Evolutionary conservation across 192 early-diverging fungal genomes (phyloP), one percentile per base, ranked within the genome.

Genomic region (Radiomyces spectabilis): DNA sequence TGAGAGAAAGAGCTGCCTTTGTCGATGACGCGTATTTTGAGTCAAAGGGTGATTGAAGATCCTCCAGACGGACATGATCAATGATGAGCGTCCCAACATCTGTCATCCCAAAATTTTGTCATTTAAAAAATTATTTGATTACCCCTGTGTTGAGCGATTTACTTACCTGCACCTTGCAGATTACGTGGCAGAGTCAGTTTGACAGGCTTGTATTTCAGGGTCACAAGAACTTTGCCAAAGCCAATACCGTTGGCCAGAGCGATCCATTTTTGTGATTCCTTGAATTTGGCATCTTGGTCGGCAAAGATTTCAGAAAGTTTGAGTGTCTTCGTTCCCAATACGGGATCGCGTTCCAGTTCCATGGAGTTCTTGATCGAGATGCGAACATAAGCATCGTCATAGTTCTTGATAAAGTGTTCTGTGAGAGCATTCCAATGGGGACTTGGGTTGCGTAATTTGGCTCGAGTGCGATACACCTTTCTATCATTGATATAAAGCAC

Each of bases 361-460:
- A 63, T 33, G n/a, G 37, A 30, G 25, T 55, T 55, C 30, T 56
- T 63, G 6, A 63, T 41, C 0, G 53, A 51, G 31, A 63, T 18
- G n/a, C 53, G 37, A 21, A 63, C 39, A 22, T 15, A 51, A 2
- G 61, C 33, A 5, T 38, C 37, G 4, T 43, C 13, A 30, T 37
- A 31, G 16, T 56, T 41, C 9, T 32, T 43, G 21, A 63, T 51
- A 31, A 63, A 51, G 31, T 51, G 38, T 29, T 63, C 61, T n/a
- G 54, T 46, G 10, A 55, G 48, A 24, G 61, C 48, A 19, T 63
- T 63, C 61, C 61, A 63, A 51, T 63, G 53, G 4, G 61, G 61
- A 27, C 30, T 44, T 18, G 61, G 53, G 6, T 49, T 63, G 0
- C 41, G 29, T 30, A 56, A 35, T 41, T 63, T 63, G 24, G 37